Evolutionary conservation across 2,329 filamentous ascomycete genomes (phyloP).

Genomic region (Penicillium sp.): DNA sequence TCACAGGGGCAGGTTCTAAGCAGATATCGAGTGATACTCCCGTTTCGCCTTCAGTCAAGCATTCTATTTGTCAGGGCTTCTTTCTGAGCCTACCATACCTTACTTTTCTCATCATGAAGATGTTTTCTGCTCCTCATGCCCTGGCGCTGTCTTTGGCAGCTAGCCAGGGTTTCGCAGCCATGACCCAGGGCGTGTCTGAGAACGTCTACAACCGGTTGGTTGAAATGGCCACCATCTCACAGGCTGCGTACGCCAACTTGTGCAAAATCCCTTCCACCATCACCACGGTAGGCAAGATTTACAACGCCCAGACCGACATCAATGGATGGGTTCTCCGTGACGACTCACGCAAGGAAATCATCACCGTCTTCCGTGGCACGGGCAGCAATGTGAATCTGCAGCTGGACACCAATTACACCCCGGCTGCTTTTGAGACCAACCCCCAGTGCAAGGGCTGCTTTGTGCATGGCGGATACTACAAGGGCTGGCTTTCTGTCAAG

Average conservation of each 20-base stretch:
- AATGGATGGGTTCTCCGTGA: constrained; percentile 8
- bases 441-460: constrained; percentile 3
- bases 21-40: no score
- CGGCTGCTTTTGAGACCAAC: constrained; percentile 1
- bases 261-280: constrained; percentile 7
- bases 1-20: no score
- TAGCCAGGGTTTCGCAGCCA: constrained; percentile 1
- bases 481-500: constrained; percentile 7
- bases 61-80: no score
- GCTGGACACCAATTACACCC: constrained; percentile 6
- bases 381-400: constrained; percentile 4
- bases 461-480: constrained; percentile 7
- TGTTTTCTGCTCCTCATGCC: not conserved
- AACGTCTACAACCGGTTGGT: constrained; percentile 2
- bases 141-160: constrained; percentile 1
- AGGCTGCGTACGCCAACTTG: constrained; percentile 6
- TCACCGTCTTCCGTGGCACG: constrained; percentile 6
- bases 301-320: constrained; percentile 6
- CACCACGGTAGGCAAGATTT: constrained; percentile 3
- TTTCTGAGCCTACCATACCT: no score
- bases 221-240: constrained; percentile 6
- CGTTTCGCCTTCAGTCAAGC: no score
- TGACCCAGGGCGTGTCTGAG: constrained; percentile 2
- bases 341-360: constrained; percentile 3
- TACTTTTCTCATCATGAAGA: not conserved